A percentile compares a stretch with the other conserved stretches of the same genome.
phyloP scores from a whole-genome alignment of 192 early-diverging fungal species.

The Mortierella antarctica region DNA sequence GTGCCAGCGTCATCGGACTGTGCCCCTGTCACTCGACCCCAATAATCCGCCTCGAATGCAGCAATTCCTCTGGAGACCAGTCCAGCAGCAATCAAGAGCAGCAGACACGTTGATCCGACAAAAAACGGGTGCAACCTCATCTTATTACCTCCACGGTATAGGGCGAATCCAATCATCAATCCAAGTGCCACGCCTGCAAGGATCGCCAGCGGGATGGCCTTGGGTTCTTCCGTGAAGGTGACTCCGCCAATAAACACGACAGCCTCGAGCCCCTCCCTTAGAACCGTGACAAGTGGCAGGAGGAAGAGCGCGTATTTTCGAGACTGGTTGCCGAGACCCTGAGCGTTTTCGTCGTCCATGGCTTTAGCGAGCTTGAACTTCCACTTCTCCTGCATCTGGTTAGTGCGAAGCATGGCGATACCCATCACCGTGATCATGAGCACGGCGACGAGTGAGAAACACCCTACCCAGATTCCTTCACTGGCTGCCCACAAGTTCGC shows the following conservation, averaged over 20 bases:
- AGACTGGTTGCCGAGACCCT: conserved; percentile 43
- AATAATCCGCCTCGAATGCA: conserved; percentile 74
- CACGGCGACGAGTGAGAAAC: conserved; percentile 78
- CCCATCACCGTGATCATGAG: conserved; percentile 85
- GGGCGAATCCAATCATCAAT: conserved; percentile 70
- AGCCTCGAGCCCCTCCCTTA: conserved; percentile 88
- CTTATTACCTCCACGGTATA: conserved; percentile 77
- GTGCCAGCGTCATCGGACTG: conserved; percentile 69
- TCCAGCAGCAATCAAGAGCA: conserved; percentile 87
- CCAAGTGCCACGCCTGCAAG: conserved; percentile 76
- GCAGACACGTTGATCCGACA: conserved; percentile 71
- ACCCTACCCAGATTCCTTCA: conserved; percentile 73
- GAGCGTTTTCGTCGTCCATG: conserved; percentile 61
- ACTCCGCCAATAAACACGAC: conserved; percentile 91
- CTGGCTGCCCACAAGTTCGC: conserved; percentile 30
- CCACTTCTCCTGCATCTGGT: conserved; percentile 86
- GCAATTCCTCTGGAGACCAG: conserved; percentile 77
- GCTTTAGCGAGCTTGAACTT: conserved; percentile 66
- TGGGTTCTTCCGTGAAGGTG: conserved; percentile 68
- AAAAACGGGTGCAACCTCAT: conserved; percentile 85
- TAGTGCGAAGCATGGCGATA: conserved; percentile 80
- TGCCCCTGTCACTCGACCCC: conserved; percentile 68
- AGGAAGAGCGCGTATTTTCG: conserved; percentile 78
- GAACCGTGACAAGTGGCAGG: conserved; percentile 87
- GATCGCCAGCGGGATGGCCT: conserved; percentile 84